Percentiles rank a stretch among this genome's conserved stretches.
These are phyloP conservation scores for Talaromyces rugulosus DNA, from an alignment of 2,329 filamentous ascomycete genomes.

Conservation along the genomic window DNA sequence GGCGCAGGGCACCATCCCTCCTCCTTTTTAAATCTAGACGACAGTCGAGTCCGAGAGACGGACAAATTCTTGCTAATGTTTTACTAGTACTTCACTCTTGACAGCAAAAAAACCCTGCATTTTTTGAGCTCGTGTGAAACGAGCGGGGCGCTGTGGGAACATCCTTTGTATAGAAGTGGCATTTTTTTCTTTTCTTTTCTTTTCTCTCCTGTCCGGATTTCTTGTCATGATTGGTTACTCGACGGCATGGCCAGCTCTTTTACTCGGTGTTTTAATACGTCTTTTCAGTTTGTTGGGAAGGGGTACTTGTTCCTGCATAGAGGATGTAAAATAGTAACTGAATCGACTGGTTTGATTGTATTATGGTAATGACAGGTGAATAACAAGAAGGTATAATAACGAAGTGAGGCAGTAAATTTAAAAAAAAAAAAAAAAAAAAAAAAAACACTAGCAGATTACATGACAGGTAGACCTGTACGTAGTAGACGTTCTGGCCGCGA, in stretches of 20 bases:
- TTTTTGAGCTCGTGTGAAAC: slow-evolving; percentile 23
- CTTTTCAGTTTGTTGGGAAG: neutral
- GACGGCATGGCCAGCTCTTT: slow-evolving; percentile 17
- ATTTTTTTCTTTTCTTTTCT: slow-evolving; percentile 18
- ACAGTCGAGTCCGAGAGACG: slow-evolving; percentile 15
- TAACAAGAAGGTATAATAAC: neutral
- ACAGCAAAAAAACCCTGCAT: slow-evolving; percentile 23
- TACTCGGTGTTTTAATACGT: slow-evolving; percentile 1
- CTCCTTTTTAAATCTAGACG: slow-evolving; percentile 44
- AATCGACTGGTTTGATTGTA: neutral
- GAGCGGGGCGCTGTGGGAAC: slow-evolving; percentile 25
- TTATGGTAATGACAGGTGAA: neutral
- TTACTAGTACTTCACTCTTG: slow-evolving; percentile 42
- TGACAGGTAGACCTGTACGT: too few relatives aligned
- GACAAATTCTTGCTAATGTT: slow-evolving; percentile 32
- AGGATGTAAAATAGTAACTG: neutral
- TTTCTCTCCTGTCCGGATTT: slow-evolving; percentile 17
- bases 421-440: too few relatives aligned
- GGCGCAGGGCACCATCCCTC: slow-evolving; percentile 40
- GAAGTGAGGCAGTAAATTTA: too few relatives aligned
- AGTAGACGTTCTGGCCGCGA: neutral
- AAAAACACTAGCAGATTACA: too few relatives aligned
- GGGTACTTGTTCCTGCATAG: neutral
- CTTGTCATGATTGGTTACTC: slow-evolving; percentile 11
- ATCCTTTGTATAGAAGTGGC: slow-evolving; percentile 36